A percentile compares a stretch with the other conserved stretches of the same genome.
phyloP scores from a whole-genome alignment of 2,329 filamentous ascomycete genomes.

The Decorospora gaudefroyi region DNA sequence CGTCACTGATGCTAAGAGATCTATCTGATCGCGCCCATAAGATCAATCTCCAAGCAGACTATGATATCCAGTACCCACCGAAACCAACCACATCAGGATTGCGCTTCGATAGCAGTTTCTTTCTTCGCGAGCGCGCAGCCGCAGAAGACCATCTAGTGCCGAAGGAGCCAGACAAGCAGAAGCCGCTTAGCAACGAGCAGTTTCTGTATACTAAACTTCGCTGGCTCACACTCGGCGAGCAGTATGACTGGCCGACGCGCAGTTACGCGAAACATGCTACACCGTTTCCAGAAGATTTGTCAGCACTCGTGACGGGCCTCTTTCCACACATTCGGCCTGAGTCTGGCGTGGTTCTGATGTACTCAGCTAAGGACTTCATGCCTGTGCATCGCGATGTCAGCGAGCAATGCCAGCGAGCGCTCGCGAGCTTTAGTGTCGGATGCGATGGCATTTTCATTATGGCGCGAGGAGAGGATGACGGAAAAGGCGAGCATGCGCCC shows the following conservation, averaged over 20 bases:
- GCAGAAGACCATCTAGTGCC: constrained; percentile 53
- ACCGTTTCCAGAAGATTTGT: constrained; percentile 74
- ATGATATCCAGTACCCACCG: constrained; percentile 66
- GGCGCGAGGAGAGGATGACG: constrained; percentile 54
- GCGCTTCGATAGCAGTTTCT: constrained; percentile 42
- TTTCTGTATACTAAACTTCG: constrained; percentile 80
- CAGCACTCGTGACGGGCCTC: constrained; percentile 66
- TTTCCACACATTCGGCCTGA: constrained; percentile 83
- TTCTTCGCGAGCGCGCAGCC: constrained; percentile 37
- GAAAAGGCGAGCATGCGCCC: constrained; percentile 36
- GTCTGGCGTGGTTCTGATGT: constrained; percentile 92
- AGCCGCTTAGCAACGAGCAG: constrained; percentile 70
- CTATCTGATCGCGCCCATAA: constrained; percentile 73
- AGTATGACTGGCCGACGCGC: constrained; percentile 95
- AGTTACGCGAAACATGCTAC: constrained; percentile 74
- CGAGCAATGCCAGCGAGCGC: constrained; percentile 77
- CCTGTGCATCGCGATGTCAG: constrained; percentile 94
- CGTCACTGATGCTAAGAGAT: constrained; percentile 76
- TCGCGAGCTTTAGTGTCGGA: constrained; percentile 87
- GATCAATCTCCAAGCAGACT: constrained; percentile 86
- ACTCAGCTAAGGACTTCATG: constrained; percentile 87
- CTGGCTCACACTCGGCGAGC: constrained; percentile 92
- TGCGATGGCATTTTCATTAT: constrained; percentile 88
- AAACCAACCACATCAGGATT: constrained; percentile 43
- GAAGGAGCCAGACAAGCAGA: constrained; percentile 72